Conservation (phyloP, 352 stramenopile genomes). For the Ophiocytium majus region DNA sequence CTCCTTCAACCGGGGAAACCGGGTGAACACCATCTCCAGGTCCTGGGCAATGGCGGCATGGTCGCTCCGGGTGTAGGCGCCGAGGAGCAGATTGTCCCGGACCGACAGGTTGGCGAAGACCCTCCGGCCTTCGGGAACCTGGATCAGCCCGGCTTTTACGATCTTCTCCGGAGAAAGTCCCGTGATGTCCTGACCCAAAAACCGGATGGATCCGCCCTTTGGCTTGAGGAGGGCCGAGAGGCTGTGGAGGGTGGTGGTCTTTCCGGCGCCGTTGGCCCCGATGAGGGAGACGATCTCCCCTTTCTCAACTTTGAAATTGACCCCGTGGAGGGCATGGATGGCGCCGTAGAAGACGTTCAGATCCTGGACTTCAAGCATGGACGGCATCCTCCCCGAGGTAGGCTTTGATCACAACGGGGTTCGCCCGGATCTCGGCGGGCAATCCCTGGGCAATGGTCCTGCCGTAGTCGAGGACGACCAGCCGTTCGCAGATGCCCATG, state of each 20-base stretch:
- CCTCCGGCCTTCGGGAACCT: neutral
- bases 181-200: neutral
- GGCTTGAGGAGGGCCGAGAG: neutral
- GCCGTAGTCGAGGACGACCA: neutral
- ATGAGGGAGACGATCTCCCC: slow-evolving; percentile 8
- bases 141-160: neutral
- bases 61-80: neutral
- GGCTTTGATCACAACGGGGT: neutral
- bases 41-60: neutral
- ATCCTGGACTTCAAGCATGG: neutral
- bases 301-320: neutral
- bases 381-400: neutral
- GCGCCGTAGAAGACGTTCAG: neutral
- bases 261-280: neutral
- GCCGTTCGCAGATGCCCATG: neutral
- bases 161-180: neutral
- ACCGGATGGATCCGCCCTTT: neutral
- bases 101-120: neutral
- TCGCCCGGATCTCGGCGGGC: neutral
- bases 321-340: neutral
- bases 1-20: neutral
- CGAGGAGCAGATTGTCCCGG: neutral
- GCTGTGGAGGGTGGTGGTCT: neutral
- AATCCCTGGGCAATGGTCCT: neutral
- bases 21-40: neutral